Conservation (phyloP, 2,329 filamentous ascomycete genomes). For the Trichophyton rubrum region DNA sequence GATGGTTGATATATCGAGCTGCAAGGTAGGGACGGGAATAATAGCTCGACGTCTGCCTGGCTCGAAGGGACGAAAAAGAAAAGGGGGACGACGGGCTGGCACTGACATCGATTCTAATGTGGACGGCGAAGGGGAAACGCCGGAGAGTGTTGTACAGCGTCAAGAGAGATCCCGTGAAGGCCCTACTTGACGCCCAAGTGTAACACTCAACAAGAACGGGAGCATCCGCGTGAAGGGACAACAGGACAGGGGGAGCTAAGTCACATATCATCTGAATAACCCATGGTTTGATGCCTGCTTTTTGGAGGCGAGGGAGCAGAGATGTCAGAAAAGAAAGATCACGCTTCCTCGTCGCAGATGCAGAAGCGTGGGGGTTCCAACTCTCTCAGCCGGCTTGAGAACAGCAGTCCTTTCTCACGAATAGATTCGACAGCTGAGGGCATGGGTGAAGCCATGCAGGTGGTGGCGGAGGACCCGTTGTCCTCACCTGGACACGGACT, state of each 20-base stretch:
- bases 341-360: neutral
- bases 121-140: neutral
- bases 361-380: neutral
- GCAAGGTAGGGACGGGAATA: neutral
- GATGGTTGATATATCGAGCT: neutral
- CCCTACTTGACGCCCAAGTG: neutral
- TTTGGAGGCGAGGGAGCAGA: too few relatives aligned
- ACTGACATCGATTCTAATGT: neutral
- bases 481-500: slow-evolving; percentile 10
- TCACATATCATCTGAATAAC: neutral
- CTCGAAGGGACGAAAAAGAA: neutral
- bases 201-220: neutral
- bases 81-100: neutral
- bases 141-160: neutral
- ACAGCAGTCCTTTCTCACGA: slow-evolving; percentile 12
- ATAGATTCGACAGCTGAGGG: slow-evolving; percentile 21
- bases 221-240: neutral
- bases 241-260: neutral
- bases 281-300: neutral
- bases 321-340: neutral
- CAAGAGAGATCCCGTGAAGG: slow-evolving; percentile 4
- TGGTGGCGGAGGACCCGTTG: neutral
- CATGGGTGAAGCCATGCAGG: neutral
- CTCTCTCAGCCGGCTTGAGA: neutral
- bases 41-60: too few relatives aligned